phyloP scores from a whole-genome alignment of 768 basidiomycete genomes.

The Mycena albidolilacea region DNA sequence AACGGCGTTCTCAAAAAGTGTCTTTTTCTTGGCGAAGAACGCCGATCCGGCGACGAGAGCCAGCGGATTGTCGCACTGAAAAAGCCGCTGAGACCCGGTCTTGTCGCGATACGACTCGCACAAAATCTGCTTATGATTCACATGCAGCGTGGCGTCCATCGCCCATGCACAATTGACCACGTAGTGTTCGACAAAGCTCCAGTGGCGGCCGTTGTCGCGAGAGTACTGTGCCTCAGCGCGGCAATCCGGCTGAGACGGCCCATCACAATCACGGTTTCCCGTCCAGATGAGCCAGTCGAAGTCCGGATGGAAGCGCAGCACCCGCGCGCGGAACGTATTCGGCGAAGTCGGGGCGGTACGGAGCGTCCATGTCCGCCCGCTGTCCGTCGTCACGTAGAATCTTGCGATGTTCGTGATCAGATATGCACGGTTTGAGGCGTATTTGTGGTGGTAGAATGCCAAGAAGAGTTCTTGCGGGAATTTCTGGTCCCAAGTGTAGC shows the following conservation, averaged over 20 bases:
- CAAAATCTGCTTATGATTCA: conserved; percentile 91
- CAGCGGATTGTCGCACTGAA: conserved; percentile 70
- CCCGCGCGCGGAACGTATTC: conserved; percentile 81
- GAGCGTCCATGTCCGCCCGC: conserved; percentile 78
- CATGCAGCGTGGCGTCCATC: conserved; percentile 77
- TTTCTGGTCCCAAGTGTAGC: conserved; percentile 88
- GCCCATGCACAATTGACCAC: conserved; percentile 95
- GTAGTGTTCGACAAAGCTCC: conserved; percentile 86
- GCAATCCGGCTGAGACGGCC: conserved; percentile 62
- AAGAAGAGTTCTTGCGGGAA: conserved; percentile 76
- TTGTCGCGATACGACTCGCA: conserved; percentile 92
- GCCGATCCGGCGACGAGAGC: conserved; percentile 83
- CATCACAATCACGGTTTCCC: conserved; percentile 78
- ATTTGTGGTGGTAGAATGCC: conserved; percentile 88
- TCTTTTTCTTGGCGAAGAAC: conserved; percentile 79
- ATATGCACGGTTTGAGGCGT: conserved; percentile 86
- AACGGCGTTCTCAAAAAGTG: conserved; percentile 88
- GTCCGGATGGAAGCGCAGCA: conserved; percentile 89
- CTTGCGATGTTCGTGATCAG: conserved; percentile 79
- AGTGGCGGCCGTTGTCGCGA: conserved; percentile 80
- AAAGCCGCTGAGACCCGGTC: conserved; percentile 79
- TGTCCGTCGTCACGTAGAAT: conserved; percentile 87
- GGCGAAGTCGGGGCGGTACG: conserved; percentile 75
- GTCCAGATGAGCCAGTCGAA: conserved; percentile 93
- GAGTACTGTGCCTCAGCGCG: conserved; percentile 83